Conservation (phyloP, 768 basidiomycete species). For the Phanerochaete sordida region DNA sequence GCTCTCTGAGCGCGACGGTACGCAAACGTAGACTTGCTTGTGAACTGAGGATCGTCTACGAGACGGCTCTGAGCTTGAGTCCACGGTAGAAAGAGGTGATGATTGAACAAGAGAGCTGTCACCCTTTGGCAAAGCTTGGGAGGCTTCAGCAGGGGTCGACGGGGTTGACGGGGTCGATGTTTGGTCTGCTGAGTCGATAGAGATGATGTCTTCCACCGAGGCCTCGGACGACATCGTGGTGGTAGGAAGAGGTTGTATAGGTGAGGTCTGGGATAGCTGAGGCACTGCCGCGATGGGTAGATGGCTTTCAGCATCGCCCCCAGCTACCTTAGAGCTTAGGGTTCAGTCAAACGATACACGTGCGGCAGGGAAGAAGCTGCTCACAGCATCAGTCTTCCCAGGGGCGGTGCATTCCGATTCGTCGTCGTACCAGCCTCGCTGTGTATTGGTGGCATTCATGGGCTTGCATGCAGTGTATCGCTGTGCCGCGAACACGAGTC, state of each 20-base stretch:
- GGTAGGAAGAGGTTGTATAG: not conserved
- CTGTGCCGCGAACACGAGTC: constrained; percentile 45
- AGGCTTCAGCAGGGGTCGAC: no score
- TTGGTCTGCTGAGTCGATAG: no score
- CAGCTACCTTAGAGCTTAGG: not conserved
- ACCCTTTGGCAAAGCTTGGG: no score
- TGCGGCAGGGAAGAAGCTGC: not conserved
- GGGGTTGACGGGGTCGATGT: no score
- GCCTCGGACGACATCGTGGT: not conserved
- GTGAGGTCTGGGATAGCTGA: not conserved
- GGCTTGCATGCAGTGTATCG: constrained; percentile 48
- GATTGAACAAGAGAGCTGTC: no score
- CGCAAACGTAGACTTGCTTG: not conserved
- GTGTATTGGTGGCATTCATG: constrained; percentile 34
- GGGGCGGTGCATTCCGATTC: not conserved
- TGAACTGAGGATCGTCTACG: not conserved
- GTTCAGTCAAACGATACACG: not conserved
- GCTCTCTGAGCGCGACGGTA: not conserved
- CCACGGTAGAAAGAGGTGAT: no score
- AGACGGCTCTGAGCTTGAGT: not conserved
- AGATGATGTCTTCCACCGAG: not conserved
- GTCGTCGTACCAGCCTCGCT: constrained; percentile 62
- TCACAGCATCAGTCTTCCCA: not conserved
- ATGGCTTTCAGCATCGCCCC: not conserved
- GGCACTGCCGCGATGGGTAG: not conserved